Evolutionary conservation across 1,284 basidiomycete genomes (phyloP), one percentile per base, ranked within the genome.

Genomic region (Sutorius eximius): DNA sequence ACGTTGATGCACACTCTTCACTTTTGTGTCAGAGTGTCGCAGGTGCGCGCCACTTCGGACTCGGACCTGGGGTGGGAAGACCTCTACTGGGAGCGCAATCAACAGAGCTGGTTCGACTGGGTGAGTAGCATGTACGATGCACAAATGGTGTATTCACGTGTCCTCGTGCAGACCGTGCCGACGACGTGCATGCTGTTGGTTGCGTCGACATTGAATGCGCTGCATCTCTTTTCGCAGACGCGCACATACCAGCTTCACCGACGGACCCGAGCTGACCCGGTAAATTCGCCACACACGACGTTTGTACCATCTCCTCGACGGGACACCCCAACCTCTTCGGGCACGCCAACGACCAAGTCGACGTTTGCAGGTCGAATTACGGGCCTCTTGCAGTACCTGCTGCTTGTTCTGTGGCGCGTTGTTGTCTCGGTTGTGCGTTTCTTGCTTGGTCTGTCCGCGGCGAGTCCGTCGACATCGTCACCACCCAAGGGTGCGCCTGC

Each of bases 41-140:
- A 85, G 59, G 72, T 82, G 49, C 77, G 81, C 27, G 71, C 75
- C 27, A 74, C 83, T 1, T 78, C 79, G 3, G 85, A 87, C 56
- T 82, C 85, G 8, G 86, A 90, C 58, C 62, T 83, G 24, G 85
- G 83, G 7, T 91, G 88, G 87, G 87, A 90, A 61, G 84, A 88
- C 65, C 82, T 89, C 74, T 84, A 86, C 57, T 78, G 77, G 58
- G 86, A 87, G 65, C 70, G 69, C 32, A 81, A 73, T 51, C 78
- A 78, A 27, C 72, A 75, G n/a, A 75, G 82, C 7, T 91, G 88
- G 88, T 85, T 90, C 58, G 84, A 89, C 71, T 91, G 88, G 89
- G 89, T 89, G 48, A 59, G 83, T 72, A 20, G 5, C 44, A 27
- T 52, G 38, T 34, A 51, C 49, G 37, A 50, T 54, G 33, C 24